Conservation (phyloP, 2,329 filamentous ascomycete genomes). For the Paradendryphiella salina region DNA sequence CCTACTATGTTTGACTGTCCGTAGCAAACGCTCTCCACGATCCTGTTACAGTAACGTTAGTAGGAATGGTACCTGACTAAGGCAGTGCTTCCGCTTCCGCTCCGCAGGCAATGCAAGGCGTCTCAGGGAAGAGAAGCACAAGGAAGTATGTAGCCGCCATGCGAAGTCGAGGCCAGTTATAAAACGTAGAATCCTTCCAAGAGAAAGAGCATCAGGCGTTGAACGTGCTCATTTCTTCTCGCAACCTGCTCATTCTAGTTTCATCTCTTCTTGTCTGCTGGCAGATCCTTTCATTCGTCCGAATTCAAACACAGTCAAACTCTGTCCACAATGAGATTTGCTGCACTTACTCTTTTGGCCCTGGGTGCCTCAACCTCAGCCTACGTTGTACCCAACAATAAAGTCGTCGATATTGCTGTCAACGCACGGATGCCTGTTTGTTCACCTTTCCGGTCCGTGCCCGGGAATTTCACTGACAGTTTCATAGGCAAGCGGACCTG, state of each 20-base stretch:
- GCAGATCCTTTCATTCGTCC: slow-evolving; percentile 33
- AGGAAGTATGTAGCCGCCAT: slow-evolving; percentile 10
- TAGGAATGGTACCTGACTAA: slow-evolving; percentile 9
- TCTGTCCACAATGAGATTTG: slow-evolving; percentile 39
- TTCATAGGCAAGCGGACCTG: slow-evolving; percentile 30
- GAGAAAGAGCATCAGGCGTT: slow-evolving; percentile 29
- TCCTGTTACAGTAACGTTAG: slow-evolving; percentile 1
- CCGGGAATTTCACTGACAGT: slow-evolving; percentile 11
- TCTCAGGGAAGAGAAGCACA: slow-evolving; percentile 21
- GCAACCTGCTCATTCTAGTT: slow-evolving; percentile 34
- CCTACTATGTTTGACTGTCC: slow-evolving; percentile 19
- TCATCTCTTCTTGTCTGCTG: slow-evolving; percentile 36
- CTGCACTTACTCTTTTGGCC: slow-evolving; percentile 36
- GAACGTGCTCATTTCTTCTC: slow-evolving; percentile 44
- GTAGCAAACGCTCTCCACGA: slow-evolving; percentile 4
- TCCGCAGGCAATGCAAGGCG: slow-evolving; percentile 24
- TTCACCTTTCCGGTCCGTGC: background rate
- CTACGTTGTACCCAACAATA: slow-evolving; percentile 38
- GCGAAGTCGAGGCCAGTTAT: slow-evolving; percentile 24
- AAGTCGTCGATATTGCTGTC: slow-evolving; percentile 26
- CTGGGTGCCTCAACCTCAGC: slow-evolving; percentile 38
- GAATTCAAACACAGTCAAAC: slow-evolving; percentile 12
- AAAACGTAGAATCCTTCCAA: slow-evolving; percentile 30
- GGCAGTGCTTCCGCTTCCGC: slow-evolving; percentile 14
- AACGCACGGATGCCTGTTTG: slow-evolving; percentile 36